Evolutionary conservation across 23 red algal genomes (phyloP), one percentile per base, ranked within the genome.

Genomic region (Gracilaria domingensis): DNA sequence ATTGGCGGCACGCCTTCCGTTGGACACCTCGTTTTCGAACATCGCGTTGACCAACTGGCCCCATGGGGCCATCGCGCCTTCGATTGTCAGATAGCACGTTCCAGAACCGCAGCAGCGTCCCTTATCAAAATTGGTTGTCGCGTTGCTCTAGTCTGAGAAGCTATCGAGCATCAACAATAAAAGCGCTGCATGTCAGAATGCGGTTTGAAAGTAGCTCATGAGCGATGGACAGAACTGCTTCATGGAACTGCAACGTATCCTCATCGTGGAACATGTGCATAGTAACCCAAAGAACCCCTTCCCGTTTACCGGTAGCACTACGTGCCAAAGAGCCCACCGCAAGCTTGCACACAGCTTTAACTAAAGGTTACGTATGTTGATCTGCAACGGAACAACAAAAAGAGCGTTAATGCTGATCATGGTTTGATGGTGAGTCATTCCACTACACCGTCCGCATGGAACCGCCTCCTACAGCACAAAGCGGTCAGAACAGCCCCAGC

Each of bases 181-280:
- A 29, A 9, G 29, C 29, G 29, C 5, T 62, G 59, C 29, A 11
- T 8, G 29, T 29, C 4, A 29, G 4, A 62, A 29, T 2, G 18
- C 2, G 59, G 2, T 9, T 11, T 9, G 29, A 62, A 62, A 2
- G 5, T 30, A 24, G 5, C 29, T 28, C 59, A 62, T 18, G 59
- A 62, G 59, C 24, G 59, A 62, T 62, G 59, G 59, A 62, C 29
- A 6, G 12, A 18, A 0, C 2, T 24, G 2, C 16, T 62, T 62
- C 26, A 26, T 62, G 59, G 59, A 62, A 62, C 59, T 25, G 26
- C 59, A 62, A 62, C 59, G 59, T 62, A 62, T 25, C 59, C 7
- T 29, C n/a, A 62, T 62, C 21, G 59, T 62, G 59, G 59, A 62
- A 62, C 24, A 59, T 48, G 55, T 18, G 23, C 55, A 59, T 45